Base-by-base conservation (phyloP, 345 rosid genomes). In the Euphorbia lathyris region DNA sequence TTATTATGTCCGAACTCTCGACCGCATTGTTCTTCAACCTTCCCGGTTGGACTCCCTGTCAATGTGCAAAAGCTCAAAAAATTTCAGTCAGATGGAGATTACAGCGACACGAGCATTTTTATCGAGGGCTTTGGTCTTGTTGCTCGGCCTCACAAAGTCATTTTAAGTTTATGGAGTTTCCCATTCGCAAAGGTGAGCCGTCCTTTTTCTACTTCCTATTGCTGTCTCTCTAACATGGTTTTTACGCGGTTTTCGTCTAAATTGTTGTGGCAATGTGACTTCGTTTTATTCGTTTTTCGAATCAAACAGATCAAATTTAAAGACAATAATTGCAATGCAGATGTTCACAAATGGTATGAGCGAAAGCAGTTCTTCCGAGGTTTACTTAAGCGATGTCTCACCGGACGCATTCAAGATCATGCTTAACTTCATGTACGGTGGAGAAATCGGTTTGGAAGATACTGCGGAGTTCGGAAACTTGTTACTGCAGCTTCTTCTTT, bases 291-390 rank as follows among this genome's bases (percentile, higher is more conserved):
- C n/a, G 38, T 42, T 68, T 16, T 40, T 60, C 53, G 53, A 32
- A 64, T 62, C 22, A 36, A 55, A 7, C 36, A 56, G 64, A 68
- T 36, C 53, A 27, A 34, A n/a, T 51, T 67, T 69, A 30, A 81
- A 27, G 57, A 51, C 32, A 76, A 56, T 58, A 29, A 14, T 61
- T 65, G 16, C 45, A 50, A 45, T 74, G 63, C 89, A 95, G 99
- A 95, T 95, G 99, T 90, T 95, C 79, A 95, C 99, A 52, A 95
- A 95, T 77, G 98, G 99, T 74, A 95, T 95, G 99, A 79, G 87
- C 30, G 99, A 92, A 86, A 92, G 91, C 81, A 82, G 65, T 56
- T 86, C 94, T 12, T 68, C 89, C 4, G 88, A 82, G 63, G 80
- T 92, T 74, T 81, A 71, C 76, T 75, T 96, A 64, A 84, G 83